phyloP scores from a whole-genome alignment of 140 eudicot genomes.

The Stevia rebaudiana region DNA sequence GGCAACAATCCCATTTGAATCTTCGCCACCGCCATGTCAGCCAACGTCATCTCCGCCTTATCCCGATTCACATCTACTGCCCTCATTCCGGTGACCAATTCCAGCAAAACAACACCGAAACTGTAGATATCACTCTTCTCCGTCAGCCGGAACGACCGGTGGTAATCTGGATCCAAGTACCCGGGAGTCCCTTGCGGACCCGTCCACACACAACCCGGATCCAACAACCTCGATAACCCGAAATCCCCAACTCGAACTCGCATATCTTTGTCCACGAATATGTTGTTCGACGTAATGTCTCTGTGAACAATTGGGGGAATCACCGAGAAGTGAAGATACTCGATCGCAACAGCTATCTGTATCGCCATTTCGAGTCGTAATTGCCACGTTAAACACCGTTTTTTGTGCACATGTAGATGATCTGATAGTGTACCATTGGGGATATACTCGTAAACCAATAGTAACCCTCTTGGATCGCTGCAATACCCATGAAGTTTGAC shows the following conservation, averaged over 20 bases:
- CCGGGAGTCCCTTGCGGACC: slow-evolving; percentile 99
- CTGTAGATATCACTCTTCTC: slow-evolving; percentile 94
- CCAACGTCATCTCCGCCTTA: slow-evolving; percentile 74
- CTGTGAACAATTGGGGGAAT: slow-evolving; percentile 82
- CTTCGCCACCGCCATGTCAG: slow-evolving; percentile 77
- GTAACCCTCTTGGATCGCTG: slow-evolving; percentile 79
- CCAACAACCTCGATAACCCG: slow-evolving; percentile 71
- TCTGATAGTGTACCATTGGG: slow-evolving; percentile 82
- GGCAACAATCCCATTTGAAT: slow-evolving; percentile 75
- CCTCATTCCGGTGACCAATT: slow-evolving; percentile 78
- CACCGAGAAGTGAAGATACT: slow-evolving; percentile 71
- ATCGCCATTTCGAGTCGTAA: slow-evolving; percentile 64
- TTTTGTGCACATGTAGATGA: slow-evolving; percentile 55
- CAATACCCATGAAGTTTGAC: slow-evolving; percentile 90
- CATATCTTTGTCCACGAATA: slow-evolving; percentile 78
- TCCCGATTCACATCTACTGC: slow-evolving; percentile 79
- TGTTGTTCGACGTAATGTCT: slow-evolving; percentile 78
- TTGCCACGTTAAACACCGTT: slow-evolving; percentile 46
- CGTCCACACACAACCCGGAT: slow-evolving; percentile 81
- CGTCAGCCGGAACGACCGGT: slow-evolving; percentile 65
- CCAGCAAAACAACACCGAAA: slow-evolving; percentile 80
- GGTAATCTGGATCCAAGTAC: slow-evolving; percentile 85
- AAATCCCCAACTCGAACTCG: slow-evolving; percentile 83
- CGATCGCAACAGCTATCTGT: slow-evolving; percentile 69
- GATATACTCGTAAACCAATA: slow-evolving; percentile 72